phyloP scores from a whole-genome alignment of 2,329 filamentous ascomycete genomes.

The Neofusicoccum laricinum region DNA sequence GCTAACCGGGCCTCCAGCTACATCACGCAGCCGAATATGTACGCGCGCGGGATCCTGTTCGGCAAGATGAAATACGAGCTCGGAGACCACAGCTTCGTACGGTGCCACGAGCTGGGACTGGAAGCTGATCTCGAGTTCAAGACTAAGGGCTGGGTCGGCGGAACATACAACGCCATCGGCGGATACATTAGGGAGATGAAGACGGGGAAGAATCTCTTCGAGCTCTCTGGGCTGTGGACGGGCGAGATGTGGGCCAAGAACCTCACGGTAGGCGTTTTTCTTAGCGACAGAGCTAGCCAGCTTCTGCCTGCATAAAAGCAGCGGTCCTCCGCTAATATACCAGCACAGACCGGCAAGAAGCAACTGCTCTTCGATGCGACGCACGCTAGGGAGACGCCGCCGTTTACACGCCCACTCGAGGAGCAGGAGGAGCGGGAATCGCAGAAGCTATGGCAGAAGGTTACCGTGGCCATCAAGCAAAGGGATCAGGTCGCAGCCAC shows the following conservation, averaged over 20 bases:
- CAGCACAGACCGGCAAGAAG: constrained; percentile 74
- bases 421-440: constrained; percentile 92
- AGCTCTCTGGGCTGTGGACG: constrained; percentile 89
- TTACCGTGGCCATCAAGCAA: constrained; percentile 75
- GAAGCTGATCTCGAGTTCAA: constrained; percentile 96
- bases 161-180: constrained; percentile 93
- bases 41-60: constrained; percentile 92
- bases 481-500: constrained; percentile 87
- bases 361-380: constrained; percentile 86
- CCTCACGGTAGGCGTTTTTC: constrained; percentile 57
- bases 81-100: constrained; percentile 89
- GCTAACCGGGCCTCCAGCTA: constrained; percentile 56
- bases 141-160: constrained; percentile 94
- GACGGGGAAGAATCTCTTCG: constrained; percentile 83
- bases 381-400: constrained; percentile 71
- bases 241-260: constrained; percentile 93
- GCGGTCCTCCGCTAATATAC: constrained; percentile 6
- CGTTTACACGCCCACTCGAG: constrained; percentile 69
- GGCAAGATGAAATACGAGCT: constrained; percentile 99
- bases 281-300: not conserved
- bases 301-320: not conserved
- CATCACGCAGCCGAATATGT: constrained; percentile 98
- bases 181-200: constrained; percentile 85
- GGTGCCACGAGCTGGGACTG: constrained; percentile 83
- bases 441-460: constrained; percentile 80